Evolutionary conservation across 176 grass and related monocot species (phyloP), one percentile per base, ranked within the genome.

Genomic region (Olyra latifolia): DNA sequence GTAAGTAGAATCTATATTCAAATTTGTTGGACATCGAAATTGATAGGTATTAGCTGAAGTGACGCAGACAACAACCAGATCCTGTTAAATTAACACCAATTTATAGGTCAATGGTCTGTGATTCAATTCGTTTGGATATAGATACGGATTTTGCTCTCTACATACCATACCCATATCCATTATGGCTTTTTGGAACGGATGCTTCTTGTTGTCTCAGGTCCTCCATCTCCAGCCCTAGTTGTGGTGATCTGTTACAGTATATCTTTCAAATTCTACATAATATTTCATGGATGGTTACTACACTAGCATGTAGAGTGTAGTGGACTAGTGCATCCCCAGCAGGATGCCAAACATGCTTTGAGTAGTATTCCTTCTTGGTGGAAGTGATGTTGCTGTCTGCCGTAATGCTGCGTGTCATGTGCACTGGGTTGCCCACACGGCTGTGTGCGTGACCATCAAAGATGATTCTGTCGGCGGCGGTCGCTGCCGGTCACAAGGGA

Each of bases 391-490:
- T 19, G 13, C 25, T 65, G 10, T 58, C 0, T 60, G 62, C 12
- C 16, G 17, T 57, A 70, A 12, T 79, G 9, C 75, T 48, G 22
- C 20, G 22, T 82, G 8, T 76, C 74, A 23, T 66, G 47, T 45
- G 23, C 35, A 29, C 16, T 54, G 32, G 48, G 10, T 81, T 45
- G 29, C 9, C 68, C 46, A 35, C 41, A 25, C 62, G 10, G 50
- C 40, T 58, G 16, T 40, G 61, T 10, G 28, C 71, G 45, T 82
- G 65, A 38, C 71, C 46, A 57, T 29, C 14, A 41, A 25, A 73
- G 48, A 30, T 60, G 60, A 74, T 88, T 82, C 4, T 77, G 66
- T 82, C 65, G 56, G 82, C 79, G 56, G 71, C 52, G 52, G 64
- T 76, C 52, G 52, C 53, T 46, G 38, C 81, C 4, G 19, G 24